A percentile compares a stretch with the other conserved stretches of the same genome.
Evolutionary conservation across 225 moss, liverwort and hornwort genomes (phyloP).

Genomic region (Bryoerythrophyllum caledonicum): DNA sequence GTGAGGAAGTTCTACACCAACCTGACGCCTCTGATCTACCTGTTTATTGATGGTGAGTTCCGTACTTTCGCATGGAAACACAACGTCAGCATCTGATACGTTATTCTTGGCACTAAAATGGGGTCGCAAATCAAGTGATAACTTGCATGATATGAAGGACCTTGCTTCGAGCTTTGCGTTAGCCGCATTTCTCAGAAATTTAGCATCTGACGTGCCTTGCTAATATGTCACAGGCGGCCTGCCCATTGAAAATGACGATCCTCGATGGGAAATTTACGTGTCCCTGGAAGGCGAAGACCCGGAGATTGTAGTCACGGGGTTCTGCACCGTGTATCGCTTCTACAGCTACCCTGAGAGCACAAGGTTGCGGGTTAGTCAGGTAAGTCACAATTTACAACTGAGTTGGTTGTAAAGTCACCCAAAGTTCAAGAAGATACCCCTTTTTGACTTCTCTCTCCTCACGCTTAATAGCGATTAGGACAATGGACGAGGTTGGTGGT

Average conservation of each 20-base stretch:
- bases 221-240: conserved; percentile 36
- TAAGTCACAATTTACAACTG: conserved; percentile 11
- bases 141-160: not conserved
- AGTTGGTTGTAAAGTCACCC: not conserved
- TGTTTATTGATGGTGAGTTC: conserved; percentile 86
- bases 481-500: no score
- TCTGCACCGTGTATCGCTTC: conserved; percentile 83
- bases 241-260: conserved; percentile 78
- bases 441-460: no score
- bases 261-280: conserved; percentile 84
- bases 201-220: conserved; percentile 11
- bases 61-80: not conserved
- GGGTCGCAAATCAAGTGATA: not conserved
- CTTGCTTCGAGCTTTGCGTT: not conserved
- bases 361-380: conserved; percentile 91
- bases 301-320: conserved; percentile 64
- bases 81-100: not conserved
- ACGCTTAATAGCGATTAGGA: no score
- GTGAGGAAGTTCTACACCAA: conserved; percentile 78
- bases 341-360: conserved; percentile 90
- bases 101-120: not conserved
- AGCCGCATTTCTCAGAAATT: not conserved
- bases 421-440: no score
- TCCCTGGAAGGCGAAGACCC: conserved; percentile 71
- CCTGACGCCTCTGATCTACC: conserved; percentile 67